A percentile compares a stretch with the other conserved stretches of the same genome.
Evolutionary conservation across 177 flowering plant species (phyloP).

Genomic region (Vitis hybrid): DNA sequence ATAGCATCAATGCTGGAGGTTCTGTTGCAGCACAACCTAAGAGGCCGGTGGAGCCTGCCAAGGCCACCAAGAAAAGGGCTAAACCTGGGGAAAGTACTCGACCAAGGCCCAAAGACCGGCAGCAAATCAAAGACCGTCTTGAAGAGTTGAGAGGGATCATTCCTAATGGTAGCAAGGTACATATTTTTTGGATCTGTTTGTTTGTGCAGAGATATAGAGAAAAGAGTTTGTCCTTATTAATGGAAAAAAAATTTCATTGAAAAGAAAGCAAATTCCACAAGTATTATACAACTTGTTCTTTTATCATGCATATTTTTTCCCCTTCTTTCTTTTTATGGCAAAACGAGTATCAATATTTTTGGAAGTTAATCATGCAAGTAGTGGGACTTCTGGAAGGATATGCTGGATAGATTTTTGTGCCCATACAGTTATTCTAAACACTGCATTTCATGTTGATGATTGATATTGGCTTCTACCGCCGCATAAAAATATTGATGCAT

Average conservation of each 20-base stretch:
- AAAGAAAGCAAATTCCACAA: not conserved
- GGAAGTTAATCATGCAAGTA: not conserved
- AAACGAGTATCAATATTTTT: no score
- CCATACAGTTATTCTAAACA: not conserved
- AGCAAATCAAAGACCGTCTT: constrained; percentile 82
- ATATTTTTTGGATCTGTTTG: not conserved
- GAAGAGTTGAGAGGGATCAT: constrained; percentile 80
- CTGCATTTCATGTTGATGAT: constrained; percentile 1
- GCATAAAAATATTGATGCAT: not conserved
- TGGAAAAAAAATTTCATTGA: not conserved
- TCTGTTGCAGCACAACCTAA: constrained; percentile 25
- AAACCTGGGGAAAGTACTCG: constrained; percentile 82
- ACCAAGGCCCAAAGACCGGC: constrained; percentile 95
- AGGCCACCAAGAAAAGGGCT: constrained; percentile 65
- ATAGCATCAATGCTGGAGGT: constrained; percentile 40
- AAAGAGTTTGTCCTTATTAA: not conserved
- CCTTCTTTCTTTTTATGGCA: no score
- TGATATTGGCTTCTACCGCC: not conserved
- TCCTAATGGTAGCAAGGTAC: constrained; percentile 87
- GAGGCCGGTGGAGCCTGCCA: constrained; percentile 50
- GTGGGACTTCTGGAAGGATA: not conserved
- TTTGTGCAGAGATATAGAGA: not conserved
- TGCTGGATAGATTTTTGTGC: not conserved
- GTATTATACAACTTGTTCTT: no score
- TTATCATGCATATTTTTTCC: no score